Conservation (phyloP, 306 rosid genomes). For the Acacia melanoxylon region DNA sequence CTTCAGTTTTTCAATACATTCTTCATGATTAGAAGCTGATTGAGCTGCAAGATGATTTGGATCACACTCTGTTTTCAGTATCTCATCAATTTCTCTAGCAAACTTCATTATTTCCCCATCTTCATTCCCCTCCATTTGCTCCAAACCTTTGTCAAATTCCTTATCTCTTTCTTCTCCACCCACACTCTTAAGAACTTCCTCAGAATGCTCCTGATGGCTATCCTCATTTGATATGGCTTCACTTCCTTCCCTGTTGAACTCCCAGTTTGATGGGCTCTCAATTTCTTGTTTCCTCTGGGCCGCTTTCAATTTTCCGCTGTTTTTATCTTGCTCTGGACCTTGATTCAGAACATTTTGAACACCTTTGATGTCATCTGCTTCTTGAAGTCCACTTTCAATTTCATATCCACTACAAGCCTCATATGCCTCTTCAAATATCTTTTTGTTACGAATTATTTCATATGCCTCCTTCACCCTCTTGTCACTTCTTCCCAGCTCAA, state of each 20-base stretch:
- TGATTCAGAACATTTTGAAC: slow-evolving; percentile 16
- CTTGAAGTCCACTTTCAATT: slow-evolving; percentile 27
- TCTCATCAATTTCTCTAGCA: slow-evolving; percentile 27
- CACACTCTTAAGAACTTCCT: slow-evolving; percentile 25
- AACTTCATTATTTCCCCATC: slow-evolving; percentile 25
- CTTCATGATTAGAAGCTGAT: slow-evolving; percentile 20
- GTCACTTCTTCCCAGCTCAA: slow-evolving; percentile 33
- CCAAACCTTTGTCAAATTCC: slow-evolving; percentile 24
- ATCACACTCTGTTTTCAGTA: slow-evolving; percentile 29
- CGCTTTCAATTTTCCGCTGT: slow-evolving; percentile 18
- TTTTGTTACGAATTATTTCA: slow-evolving; percentile 29
- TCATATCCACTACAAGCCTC: slow-evolving; percentile 35
- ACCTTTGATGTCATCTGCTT: slow-evolving; percentile 7
- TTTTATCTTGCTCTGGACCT: slow-evolving; percentile 32
- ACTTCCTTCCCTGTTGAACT: slow-evolving; percentile 31
- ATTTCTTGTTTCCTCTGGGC: slow-evolving; percentile 31
- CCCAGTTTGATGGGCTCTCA: slow-evolving; percentile 25
- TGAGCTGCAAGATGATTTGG: slow-evolving; percentile 29
- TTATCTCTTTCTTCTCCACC: slow-evolving; percentile 22
- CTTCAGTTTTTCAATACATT: slow-evolving; percentile 27
- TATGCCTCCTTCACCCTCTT: slow-evolving; percentile 11
- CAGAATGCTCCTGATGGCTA: slow-evolving; percentile 26
- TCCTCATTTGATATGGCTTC: slow-evolving; percentile 30
- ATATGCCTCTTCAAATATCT: slow-evolving; percentile 15
- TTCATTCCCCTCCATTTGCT: slow-evolving; percentile 29